These are phyloP conservation scores for Pistacia atlantica DNA, from an alignment of 345 rosid species.

Conservation along the genomic window DNA sequence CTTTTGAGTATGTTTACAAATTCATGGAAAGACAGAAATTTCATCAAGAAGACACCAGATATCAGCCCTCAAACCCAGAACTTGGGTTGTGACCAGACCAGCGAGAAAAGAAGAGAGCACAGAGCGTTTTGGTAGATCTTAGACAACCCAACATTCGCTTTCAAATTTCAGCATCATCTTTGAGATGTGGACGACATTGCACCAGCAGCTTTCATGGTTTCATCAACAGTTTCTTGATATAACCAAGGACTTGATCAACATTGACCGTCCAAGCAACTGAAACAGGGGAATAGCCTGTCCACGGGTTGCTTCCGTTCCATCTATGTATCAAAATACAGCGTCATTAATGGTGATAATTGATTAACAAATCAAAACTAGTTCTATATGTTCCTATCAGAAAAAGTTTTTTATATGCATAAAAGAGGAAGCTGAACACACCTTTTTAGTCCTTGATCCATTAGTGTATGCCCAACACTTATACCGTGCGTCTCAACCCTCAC, in stretches of 20 bases:
- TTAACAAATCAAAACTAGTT: background rate
- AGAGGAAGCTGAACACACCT: conserved; percentile 31
- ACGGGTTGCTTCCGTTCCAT: conserved; percentile 83
- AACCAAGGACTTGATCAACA: conserved; percentile 55
- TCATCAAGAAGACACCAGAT: background rate
- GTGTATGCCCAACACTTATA: conserved; percentile 77
- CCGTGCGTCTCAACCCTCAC: conserved; percentile 98
- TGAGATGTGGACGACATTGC: background rate
- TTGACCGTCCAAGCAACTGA: conserved; percentile 84
- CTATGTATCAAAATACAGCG: conserved; percentile 32
- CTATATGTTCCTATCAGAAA: background rate
- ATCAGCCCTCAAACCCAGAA: background rate
- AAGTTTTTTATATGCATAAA: background rate
- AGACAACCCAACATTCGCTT: background rate
- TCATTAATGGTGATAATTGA: background rate
- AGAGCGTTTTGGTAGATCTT: background rate
- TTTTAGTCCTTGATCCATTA: conserved; percentile 92
- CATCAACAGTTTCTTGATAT: conserved; percentile 58
- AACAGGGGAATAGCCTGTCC: conserved; percentile 79
- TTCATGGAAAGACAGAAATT: background rate
- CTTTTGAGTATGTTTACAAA: background rate
- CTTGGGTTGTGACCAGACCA: background rate
- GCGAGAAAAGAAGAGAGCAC: background rate
- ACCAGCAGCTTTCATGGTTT: conserved; percentile 45
- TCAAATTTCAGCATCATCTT: background rate